Evolutionary conservation across 805 yeast genomes (phyloP).

Genomic region (Naumovozyma dairenensis): DNA sequence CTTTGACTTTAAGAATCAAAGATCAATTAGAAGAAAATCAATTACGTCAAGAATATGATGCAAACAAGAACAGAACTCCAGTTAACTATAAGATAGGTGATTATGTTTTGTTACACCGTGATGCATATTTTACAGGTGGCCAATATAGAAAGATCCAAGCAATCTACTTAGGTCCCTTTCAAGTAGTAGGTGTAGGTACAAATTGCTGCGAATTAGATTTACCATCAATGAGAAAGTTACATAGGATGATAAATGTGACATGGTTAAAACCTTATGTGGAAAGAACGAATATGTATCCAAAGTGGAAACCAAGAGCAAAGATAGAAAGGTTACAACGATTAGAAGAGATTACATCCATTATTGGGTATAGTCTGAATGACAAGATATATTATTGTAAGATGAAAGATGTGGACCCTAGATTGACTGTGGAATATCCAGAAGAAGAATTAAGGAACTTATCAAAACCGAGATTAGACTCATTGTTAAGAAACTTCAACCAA

Average conservation of each 20-base stretch:
- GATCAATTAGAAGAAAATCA: constrained; percentile 1
- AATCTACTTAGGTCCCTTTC: constrained; percentile 1
- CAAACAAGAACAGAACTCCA: constrained; percentile 1
- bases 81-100: constrained; percentile 2
- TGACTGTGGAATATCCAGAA: neutral
- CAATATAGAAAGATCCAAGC: constrained; percentile 2
- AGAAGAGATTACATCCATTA: neutral
- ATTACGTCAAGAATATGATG: constrained; percentile 1
- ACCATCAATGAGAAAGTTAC: constrained; percentile 1
- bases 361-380: neutral
- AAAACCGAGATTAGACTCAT: neutral
- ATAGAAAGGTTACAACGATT: neutral
- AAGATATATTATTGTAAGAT: constrained; percentile 1
- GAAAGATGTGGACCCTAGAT: constrained; percentile 1
- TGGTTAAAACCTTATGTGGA: constrained; percentile 1
- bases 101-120: constrained; percentile 2
- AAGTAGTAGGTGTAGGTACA: constrained; percentile 1
- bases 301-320: constrained; percentile 1
- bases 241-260: constrained; percentile 1
- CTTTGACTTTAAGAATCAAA: neutral
- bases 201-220: constrained; percentile 2
- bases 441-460: neutral
- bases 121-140: constrained; percentile 3
- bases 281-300: neutral
- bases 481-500: neutral